Percentiles rank a stretch among this genome's conserved stretches.
Conservation (phyloP, 208 protist genomes). For the Trypanosoma rangeli region DNA sequence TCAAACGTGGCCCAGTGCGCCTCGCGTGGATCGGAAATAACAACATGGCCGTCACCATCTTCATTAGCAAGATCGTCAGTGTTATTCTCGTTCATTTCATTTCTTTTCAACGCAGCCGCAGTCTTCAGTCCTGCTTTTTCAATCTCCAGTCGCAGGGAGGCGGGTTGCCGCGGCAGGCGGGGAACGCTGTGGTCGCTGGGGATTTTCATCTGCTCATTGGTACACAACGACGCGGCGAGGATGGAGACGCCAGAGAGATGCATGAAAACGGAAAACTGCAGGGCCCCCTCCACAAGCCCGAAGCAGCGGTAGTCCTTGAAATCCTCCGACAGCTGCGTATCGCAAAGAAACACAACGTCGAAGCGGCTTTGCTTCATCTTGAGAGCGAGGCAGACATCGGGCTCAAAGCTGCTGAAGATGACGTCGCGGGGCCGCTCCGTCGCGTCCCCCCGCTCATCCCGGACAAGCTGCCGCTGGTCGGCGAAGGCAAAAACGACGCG, state of each 20-base stretch:
- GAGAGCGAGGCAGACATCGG: constrained; percentile 71
- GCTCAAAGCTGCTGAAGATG: constrained; percentile 84
- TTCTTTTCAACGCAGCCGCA: neutral
- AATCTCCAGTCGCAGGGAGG: neutral
- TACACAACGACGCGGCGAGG: constrained; percentile 48
- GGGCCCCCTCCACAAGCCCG: constrained; percentile 53
- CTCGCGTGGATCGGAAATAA: constrained; percentile 1
- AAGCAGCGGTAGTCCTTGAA: constrained; percentile 84
- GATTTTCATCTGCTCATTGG: constrained; percentile 19
- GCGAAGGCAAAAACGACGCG: constrained; percentile 61
- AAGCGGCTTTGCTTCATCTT: constrained; percentile 76
- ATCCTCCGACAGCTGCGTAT: constrained; percentile 64
- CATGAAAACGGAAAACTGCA: constrained; percentile 70
- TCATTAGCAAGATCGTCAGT: neutral
- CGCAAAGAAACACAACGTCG: constrained; percentile 76
- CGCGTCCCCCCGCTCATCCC: constrained; percentile 4
- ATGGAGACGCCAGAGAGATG: constrained; percentile 77
- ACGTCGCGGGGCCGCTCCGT: constrained; percentile 42
- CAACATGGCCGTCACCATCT: neutral
- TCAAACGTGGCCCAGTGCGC: constrained; percentile 36
- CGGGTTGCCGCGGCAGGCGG: neutral
- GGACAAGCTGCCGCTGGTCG: constrained; percentile 28
- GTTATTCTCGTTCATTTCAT: neutral
- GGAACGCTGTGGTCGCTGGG: neutral
- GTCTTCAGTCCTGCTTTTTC: neutral